Base-by-base conservation (phyloP, 2,329 filamentous ascomycete genomes). In the Sphaerostilbella broomeana region DNA sequence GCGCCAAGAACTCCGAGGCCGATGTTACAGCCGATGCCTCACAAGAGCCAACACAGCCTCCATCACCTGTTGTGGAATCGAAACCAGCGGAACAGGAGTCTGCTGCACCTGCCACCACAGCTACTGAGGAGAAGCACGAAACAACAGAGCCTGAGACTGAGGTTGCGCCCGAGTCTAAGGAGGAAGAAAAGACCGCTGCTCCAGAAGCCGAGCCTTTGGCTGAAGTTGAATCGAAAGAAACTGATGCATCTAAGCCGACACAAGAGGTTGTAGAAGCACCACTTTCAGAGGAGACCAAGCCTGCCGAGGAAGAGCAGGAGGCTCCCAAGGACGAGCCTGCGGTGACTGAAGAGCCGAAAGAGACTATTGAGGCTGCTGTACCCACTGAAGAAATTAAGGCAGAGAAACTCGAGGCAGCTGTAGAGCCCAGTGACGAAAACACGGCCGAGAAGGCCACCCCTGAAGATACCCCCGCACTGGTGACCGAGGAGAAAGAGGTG, bases 1-100 rank as follows among this genome's bases (percentile, higher is more conserved):
- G 38, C 25, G 27, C 27, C 13, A 40, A 38, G 36, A 27, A 33
- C 6, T 43, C 40, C 5, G 40, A 44, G 13, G 35, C 28, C 17
- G 33, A 35, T n/a, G 37, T 33, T 10, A 21, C 42, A 19, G 21
- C 38, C 22, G 45, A 47, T 10, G 31, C 33, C n/a, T 28, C 27
- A 21, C 37, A 34, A 28, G 42, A 43, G 13, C 42, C 37, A 4
- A 27, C 26, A 19, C 42, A 43, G 42, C 42, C 37, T 10, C 42
- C 42, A 4, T 40, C 42, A n/a, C 42, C 42, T 6, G n/a, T n/a
- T n/a, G n/a, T n/a, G n/a, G n/a, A n/a, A n/a, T n/a, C n/a, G n/a
- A n/a, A n/a, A n/a, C 36, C 36, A 11, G 30, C 37, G 11, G 36
- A 32, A 2, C 36, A 43, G 22, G 42, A 43, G n/a, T 31, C 22